Percentiles rank a stretch among this genome's conserved stretches.
Conservation (phyloP, 2,329 filamentous ascomycete genomes). For the Chalaropsis thielavioides region DNA sequence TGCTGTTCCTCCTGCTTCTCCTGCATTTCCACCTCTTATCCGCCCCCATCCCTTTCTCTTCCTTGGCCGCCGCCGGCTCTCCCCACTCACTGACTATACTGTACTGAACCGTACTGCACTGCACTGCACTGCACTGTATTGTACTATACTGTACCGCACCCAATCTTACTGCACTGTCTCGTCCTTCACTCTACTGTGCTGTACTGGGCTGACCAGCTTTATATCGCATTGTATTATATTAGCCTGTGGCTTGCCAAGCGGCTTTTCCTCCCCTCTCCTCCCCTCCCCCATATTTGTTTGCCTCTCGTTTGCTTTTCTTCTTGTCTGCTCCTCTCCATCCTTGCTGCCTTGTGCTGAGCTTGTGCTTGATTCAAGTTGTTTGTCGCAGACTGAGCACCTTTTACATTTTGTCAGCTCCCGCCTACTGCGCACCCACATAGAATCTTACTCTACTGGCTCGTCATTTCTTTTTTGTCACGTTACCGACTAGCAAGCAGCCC, state of each 20-base stretch:
- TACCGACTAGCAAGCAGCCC: background rate
- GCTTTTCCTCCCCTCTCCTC: slow-evolving; percentile 15
- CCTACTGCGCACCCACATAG: background rate
- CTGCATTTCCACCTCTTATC: slow-evolving; percentile 1
- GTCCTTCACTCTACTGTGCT: background rate
- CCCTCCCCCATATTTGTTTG: background rate
- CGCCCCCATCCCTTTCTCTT: slow-evolving; percentile 14
- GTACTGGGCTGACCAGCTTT: background rate
- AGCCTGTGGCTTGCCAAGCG: slow-evolving; percentile 19
- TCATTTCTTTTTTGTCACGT: background rate
- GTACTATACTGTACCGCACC: background rate
- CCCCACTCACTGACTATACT: background rate
- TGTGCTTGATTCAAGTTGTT: slow-evolving; percentile 8
- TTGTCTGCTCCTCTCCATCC: slow-evolving; percentile 5
- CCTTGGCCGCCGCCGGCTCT: background rate
- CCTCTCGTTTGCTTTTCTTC: slow-evolving; percentile 2
- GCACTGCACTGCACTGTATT: background rate
- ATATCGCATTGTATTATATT: background rate
- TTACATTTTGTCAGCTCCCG: slow-evolving; percentile 1
- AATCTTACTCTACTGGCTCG: background rate
- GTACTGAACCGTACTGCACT: background rate
- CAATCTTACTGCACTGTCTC: background rate
- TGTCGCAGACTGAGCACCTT: slow-evolving; percentile 11
- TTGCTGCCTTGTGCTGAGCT: background rate
- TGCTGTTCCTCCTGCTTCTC: background rate